These are phyloP conservation scores for Hypoxylon sp. DNA, from an alignment of 2,329 filamentous ascomycete genomes.

Conservation along the genomic window DNA sequence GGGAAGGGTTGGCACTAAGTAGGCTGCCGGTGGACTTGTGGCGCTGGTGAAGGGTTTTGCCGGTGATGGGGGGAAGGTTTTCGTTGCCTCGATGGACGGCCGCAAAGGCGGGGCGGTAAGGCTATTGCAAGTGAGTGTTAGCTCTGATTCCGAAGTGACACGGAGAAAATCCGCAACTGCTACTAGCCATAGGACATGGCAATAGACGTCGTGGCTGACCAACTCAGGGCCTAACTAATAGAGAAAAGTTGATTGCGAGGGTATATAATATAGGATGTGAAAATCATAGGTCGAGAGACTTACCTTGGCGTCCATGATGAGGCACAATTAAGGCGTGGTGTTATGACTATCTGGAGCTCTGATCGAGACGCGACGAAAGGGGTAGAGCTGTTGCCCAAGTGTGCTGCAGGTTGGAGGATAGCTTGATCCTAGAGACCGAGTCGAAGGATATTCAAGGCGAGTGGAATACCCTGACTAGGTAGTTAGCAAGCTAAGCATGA, in stretches of 20 bases:
- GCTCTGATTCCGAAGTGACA: slow-evolving; percentile 11
- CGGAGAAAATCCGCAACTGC: not conserved
- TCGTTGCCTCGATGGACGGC: slow-evolving; percentile 55
- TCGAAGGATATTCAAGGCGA: slow-evolving; percentile 8
- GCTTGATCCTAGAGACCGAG: slow-evolving; percentile 24
- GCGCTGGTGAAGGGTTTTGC: slow-evolving; percentile 77
- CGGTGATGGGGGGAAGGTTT: slow-evolving; percentile 59
- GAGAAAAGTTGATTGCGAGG: not conserved
- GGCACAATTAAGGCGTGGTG: slow-evolving; percentile 1
- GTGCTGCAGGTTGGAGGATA: slow-evolving; percentile 9
- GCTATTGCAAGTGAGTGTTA: slow-evolving; percentile 61
- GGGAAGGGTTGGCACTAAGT: slow-evolving; percentile 58
- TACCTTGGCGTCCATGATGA: slow-evolving; percentile 46
- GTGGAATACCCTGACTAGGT: slow-evolving; percentile 18
- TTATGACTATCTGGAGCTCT: slow-evolving; percentile 13
- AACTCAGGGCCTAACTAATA: slow-evolving; percentile 1
- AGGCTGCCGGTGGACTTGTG: slow-evolving; percentile 82
- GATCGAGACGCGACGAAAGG: slow-evolving; percentile 25
- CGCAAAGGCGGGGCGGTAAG: slow-evolving; percentile 74
- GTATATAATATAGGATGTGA: slow-evolving; percentile 1
- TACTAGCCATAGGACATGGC: not conserved
- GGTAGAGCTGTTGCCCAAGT: slow-evolving; percentile 31
- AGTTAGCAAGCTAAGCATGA: slow-evolving; percentile 14
- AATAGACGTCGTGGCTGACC: not conserved
- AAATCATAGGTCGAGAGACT: slow-evolving; percentile 25